A percentile compares a stretch with the other conserved stretches of the same genome.
Conservation (phyloP, 139 green algal genomes). For the Picochlorum sp. region DNA sequence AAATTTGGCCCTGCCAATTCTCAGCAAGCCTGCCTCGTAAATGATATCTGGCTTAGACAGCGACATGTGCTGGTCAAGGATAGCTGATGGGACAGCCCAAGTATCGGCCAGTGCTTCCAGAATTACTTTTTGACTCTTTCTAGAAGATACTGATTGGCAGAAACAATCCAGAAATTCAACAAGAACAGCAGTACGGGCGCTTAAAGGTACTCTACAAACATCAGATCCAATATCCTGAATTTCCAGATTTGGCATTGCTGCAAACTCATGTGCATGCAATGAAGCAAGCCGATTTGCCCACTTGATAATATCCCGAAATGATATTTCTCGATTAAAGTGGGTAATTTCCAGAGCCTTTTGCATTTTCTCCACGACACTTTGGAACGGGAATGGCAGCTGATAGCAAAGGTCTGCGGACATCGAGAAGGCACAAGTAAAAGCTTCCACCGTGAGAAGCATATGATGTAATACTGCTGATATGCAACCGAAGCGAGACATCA, state of each 20-base stretch:
- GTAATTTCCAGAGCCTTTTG: constrained; percentile 44
- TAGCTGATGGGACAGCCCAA: constrained; percentile 35
- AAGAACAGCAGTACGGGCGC: too few relatives aligned
- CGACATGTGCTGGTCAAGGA: constrained; percentile 26
- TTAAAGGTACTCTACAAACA: constrained; percentile 20
- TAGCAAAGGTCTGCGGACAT: too few relatives aligned
- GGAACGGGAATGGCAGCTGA: too few relatives aligned
- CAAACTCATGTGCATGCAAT: constrained; percentile 3
- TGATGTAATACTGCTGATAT: too few relatives aligned
- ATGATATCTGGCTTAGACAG: constrained; percentile 55
- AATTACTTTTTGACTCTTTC: constrained; percentile 21
- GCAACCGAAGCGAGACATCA: too few relatives aligned
- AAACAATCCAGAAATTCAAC: too few relatives aligned
- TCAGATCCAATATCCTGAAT: constrained; percentile 1
- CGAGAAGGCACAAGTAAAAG: too few relatives aligned
- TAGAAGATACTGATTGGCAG: too few relatives aligned
- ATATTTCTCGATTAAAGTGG: constrained; percentile 45
- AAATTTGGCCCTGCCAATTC: too few relatives aligned
- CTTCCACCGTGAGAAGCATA: too few relatives aligned
- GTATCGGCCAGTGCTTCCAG: constrained; percentile 36
- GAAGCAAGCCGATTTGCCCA: constrained; percentile 60
- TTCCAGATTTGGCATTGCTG: background rate
- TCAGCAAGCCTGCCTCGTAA: too few relatives aligned
- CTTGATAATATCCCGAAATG: constrained; percentile 70
- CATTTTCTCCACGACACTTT: too few relatives aligned